phyloP scores from a whole-genome alignment of 1,284 basidiomycete species.

The Boletus semigastroideus region DNA sequence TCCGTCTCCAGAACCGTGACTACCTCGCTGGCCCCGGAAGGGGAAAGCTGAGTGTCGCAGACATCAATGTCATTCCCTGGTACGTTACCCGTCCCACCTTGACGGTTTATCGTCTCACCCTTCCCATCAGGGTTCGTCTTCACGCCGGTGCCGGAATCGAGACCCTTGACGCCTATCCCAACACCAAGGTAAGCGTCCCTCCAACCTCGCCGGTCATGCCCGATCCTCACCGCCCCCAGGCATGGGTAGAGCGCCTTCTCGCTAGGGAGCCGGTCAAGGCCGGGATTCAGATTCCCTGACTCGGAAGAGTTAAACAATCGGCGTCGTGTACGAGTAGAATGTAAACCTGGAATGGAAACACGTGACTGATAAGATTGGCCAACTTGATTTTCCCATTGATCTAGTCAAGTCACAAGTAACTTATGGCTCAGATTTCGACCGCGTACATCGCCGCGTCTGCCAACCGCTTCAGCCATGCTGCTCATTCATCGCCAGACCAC shows the following conservation, averaged over 20 bases:
- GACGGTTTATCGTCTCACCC: conserved; percentile 5
- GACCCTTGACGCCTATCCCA: conserved; percentile 41
- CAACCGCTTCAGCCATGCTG: conserved; percentile 73
- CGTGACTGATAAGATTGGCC: conserved; percentile 12
- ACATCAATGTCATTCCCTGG: conserved; percentile 40
- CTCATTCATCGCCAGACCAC: conserved; percentile 50
- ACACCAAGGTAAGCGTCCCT: conserved; percentile 33
- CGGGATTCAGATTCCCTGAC: conserved; percentile 20
- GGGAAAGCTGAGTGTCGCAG: conserved; percentile 48
- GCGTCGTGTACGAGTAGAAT: conserved; percentile 1
- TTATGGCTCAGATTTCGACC: conserved; percentile 27
- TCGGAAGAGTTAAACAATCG: not conserved
- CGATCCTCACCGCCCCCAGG: conserved; percentile 15
- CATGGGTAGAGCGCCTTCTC: conserved; percentile 31
- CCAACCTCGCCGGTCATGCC: not conserved
- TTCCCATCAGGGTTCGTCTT: conserved; percentile 39
- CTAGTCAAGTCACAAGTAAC: too few relatives aligned
- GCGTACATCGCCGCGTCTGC: conserved; percentile 79
- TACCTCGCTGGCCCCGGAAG: conserved; percentile 52
- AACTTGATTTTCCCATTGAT: too few relatives aligned
- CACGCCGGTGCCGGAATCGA: conserved; percentile 39
- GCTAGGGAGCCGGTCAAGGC: conserved; percentile 20
- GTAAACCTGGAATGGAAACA: not conserved
- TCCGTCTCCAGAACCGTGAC: conserved; percentile 41
- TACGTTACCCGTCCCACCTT: conserved; percentile 8